Base-by-base conservation (phyloP, 345 rosid genomes). In the Dovyalis caffra region DNA sequence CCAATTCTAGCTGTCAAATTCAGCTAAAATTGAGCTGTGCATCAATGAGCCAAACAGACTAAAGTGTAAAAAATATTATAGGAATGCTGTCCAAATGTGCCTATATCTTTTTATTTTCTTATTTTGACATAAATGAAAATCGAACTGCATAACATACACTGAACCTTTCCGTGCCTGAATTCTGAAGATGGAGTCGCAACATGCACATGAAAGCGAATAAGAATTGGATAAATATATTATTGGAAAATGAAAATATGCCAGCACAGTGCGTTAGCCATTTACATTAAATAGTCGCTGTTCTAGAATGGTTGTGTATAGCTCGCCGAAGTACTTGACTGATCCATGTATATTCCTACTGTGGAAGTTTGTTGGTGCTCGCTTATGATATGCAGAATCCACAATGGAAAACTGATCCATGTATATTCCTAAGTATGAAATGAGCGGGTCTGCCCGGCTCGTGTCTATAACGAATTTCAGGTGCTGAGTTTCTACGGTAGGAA, bases 381-480 rank as follows among this genome's bases (percentile, higher is more conserved):
- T 62, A 66, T 51, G 40, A 60, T 58, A 53, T 32, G 69, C 31
- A 23, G 49, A 53, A 65, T 74, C 72, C 40, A 72, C 34, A 74
- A 60, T 67, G 0, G 88, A 87, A 67, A 79, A 84, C 29, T 31
- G 74, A 69, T 95, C 97, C 82, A 83, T 74, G 65, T 86, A 88
- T 15, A 95, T 58, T 40, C 99, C 97, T 45, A 92, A 10, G 69
- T 81, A 86, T 26, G 97, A 87, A 74, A 95, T 82, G 23, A 92
- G 92, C 0, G 99, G 97, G n/a, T 88, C 94, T 3, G 84, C 86
- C n/a, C 97, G 83, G 11, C 90, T 86, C 77, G 80, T 74, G 66
- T 84, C 89, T 29, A 91, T 78, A 6, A 89, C 97, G 32, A 95
- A 81, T 80, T 88, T 91, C 74, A 91, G 71, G 65, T 70, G 82